phyloP scores from a whole-genome alignment of 2,329 filamentous ascomycete species.

The Beauveria scarabaeidicola region DNA sequence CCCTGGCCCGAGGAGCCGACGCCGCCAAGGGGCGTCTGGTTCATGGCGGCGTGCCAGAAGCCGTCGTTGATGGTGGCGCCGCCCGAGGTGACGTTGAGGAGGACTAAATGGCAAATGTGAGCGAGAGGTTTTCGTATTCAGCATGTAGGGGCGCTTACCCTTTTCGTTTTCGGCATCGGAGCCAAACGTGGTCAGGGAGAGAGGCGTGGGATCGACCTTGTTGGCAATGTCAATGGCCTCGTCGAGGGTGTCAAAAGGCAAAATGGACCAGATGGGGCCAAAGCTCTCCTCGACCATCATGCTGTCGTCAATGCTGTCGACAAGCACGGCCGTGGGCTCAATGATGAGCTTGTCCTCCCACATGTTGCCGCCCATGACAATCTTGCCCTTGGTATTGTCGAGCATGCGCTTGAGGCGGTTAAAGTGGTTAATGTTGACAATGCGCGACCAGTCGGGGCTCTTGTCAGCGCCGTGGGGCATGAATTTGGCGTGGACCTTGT shows the following conservation, averaged over 20 bases:
- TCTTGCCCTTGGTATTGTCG: conserved; percentile 73
- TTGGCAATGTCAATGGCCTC: conserved; percentile 79
- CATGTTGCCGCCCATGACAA: conserved; percentile 77
- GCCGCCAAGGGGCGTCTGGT: conserved; percentile 71
- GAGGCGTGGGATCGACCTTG: conserved; percentile 70
- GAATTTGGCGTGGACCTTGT: conserved; percentile 63
- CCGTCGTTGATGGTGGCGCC: conserved; percentile 59
- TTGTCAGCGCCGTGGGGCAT: conserved; percentile 73
- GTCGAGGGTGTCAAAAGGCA: conserved; percentile 71
- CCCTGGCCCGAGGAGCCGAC: conserved; percentile 73
- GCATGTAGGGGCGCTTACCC: conserved; percentile 35
- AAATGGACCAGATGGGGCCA: conserved; percentile 80
- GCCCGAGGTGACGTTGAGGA: conserved; percentile 56
- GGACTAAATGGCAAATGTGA: conserved; percentile 35
- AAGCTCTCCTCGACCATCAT: conserved; percentile 82
- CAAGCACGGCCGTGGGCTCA: conserved; percentile 84
- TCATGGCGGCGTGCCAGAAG: conserved; percentile 62
- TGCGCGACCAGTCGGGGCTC: conserved; percentile 70
- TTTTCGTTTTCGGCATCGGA: conserved; percentile 68
- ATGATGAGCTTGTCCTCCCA: conserved; percentile 78
- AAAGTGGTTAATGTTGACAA: conserved; percentile 76
- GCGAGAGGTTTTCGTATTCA: background rate
- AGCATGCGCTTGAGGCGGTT: conserved; percentile 82
- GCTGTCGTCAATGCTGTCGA: conserved; percentile 62
- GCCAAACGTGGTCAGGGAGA: conserved; percentile 81